Evolutionary conservation across 2,329 filamentous ascomycete species (phyloP).

Genomic region (Diaporthe vexans): DNA sequence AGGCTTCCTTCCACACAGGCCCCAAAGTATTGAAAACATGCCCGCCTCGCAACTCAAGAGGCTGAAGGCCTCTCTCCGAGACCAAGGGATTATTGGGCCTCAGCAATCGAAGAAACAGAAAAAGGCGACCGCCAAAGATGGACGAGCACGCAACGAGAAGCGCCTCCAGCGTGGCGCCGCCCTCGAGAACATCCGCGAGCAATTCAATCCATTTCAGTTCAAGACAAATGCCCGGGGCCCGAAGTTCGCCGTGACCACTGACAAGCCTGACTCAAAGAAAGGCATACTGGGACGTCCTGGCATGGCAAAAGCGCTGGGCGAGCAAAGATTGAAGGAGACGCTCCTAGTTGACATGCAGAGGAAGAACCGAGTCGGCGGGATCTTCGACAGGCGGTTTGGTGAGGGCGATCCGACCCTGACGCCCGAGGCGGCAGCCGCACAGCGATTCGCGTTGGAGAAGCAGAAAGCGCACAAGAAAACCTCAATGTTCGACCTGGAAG

Average conservation of each 20-base stretch:
- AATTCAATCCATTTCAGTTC: slow-evolving; percentile 98
- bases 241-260: slow-evolving; percentile 88
- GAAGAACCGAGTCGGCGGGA: slow-evolving; percentile 91
- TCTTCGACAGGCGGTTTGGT: slow-evolving; percentile 93
- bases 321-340: slow-evolving; percentile 86
- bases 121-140: slow-evolving; percentile 78
- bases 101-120: slow-evolving; percentile 97
- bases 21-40: slow-evolving; percentile 68
- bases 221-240: slow-evolving; percentile 82
- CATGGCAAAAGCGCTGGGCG: slow-evolving; percentile 86
- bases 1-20: slow-evolving; percentile 4
- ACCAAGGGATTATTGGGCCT: slow-evolving; percentile 90
- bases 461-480: slow-evolving; percentile 82
- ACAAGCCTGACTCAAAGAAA: slow-evolving; percentile 69
- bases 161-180: slow-evolving; percentile 83
- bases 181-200: slow-evolving; percentile 88
- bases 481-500: slow-evolving; percentile 91
- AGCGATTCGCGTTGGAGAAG: slow-evolving; percentile 91
- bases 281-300: slow-evolving; percentile 82
- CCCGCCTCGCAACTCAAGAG: slow-evolving; percentile 96
- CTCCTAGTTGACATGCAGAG: slow-evolving; percentile 91
- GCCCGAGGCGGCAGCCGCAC: slow-evolving; percentile 90
- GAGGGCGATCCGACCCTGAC: slow-evolving; percentile 96
- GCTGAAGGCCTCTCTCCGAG: slow-evolving; percentile 89
- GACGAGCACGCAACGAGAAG: slow-evolving; percentile 76